These are phyloP conservation scores for Cunninghamia lanceolata DNA, from an alignment of 75 land plant species.

Conservation along the genomic window DNA sequence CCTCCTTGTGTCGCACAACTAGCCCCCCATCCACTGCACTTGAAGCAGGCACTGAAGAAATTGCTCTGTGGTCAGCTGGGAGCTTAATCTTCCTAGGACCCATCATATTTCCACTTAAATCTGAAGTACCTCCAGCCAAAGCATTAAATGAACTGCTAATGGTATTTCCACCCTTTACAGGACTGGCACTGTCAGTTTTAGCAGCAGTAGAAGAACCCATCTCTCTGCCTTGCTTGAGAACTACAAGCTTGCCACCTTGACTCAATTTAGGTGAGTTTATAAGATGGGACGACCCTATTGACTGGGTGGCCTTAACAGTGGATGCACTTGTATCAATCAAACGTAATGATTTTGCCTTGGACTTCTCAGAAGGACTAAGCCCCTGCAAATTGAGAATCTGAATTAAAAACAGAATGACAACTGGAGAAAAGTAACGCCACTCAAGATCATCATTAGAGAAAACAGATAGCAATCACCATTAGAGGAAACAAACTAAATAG, in stretches of 20 bases:
- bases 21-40: slow-evolving; percentile 5
- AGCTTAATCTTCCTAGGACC: slow-evolving; percentile 3
- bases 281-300: slow-evolving; percentile 6
- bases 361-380: slow-evolving; percentile 8
- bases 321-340: slow-evolving; percentile 4
- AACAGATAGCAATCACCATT: neutral
- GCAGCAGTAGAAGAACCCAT: neutral
- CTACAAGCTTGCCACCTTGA: slow-evolving; percentile 11
- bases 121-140: neutral
- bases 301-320: slow-evolving; percentile 2
- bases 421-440: neutral
- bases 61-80: neutral
- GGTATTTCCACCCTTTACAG: slow-evolving; percentile 5
- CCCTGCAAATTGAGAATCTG: slow-evolving; percentile 2
- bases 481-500: neutral
- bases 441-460: neutral
- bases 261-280: slow-evolving; percentile 6
- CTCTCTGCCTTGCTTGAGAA: slow-evolving; percentile 6
- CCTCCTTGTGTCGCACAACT: slow-evolving; percentile 2
- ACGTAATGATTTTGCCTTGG: slow-evolving; percentile 5
- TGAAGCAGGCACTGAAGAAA: neutral
- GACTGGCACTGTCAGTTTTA: slow-evolving; percentile 8
- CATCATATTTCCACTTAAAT: slow-evolving; percentile 4
- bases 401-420: slow-evolving; percentile 1
- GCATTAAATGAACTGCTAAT: neutral